These are phyloP conservation scores for Elongisporangium anandrum DNA, from an alignment of 352 stramenopile species.

Conservation along the genomic window DNA sequence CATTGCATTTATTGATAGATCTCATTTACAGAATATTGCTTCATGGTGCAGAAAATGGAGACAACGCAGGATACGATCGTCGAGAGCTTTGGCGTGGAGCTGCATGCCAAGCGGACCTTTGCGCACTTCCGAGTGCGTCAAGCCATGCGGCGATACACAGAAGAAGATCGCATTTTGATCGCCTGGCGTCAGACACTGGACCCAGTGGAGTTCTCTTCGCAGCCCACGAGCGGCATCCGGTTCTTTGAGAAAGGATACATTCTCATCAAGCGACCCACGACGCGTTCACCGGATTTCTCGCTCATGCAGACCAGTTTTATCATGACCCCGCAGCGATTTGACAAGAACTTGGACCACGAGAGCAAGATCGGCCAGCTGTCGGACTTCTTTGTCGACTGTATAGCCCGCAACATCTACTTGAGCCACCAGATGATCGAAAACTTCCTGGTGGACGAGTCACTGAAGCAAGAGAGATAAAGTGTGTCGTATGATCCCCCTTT, in stretches of 20 bases:
- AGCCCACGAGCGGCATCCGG: constrained; percentile 28
- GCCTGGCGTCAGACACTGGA: constrained; percentile 54
- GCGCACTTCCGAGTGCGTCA: constrained; percentile 55
- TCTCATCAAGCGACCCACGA: constrained; percentile 32
- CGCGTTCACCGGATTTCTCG: constrained; percentile 24
- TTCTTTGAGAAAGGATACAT: constrained; percentile 61
- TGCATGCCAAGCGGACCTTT: constrained; percentile 46
- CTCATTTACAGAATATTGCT: constrained; percentile 3
- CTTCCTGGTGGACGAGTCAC: constrained; percentile 32
- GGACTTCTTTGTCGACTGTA: constrained; percentile 32
- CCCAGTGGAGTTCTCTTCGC: constrained; percentile 40
- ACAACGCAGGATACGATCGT: constrained; percentile 55
- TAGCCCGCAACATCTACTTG: constrained; percentile 26
- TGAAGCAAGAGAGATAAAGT: constrained; percentile 4
- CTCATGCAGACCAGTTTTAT: constrained; percentile 55
- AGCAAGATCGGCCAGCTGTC: constrained; percentile 18
- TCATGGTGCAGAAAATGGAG: constrained; percentile 21
- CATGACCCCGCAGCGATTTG: constrained; percentile 39
- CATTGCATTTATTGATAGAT: constrained; percentile 2
- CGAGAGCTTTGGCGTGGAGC: constrained; percentile 52
- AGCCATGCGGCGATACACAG: constrained; percentile 39
- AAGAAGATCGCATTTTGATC: constrained; percentile 40
- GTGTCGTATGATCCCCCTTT: background rate
- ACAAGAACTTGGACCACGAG: constrained; percentile 19
- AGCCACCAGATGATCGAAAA: constrained; percentile 54